phyloP scores from a whole-genome alignment of 768 basidiomycete genomes.

The Cystobasidiopsis lactophilus region DNA sequence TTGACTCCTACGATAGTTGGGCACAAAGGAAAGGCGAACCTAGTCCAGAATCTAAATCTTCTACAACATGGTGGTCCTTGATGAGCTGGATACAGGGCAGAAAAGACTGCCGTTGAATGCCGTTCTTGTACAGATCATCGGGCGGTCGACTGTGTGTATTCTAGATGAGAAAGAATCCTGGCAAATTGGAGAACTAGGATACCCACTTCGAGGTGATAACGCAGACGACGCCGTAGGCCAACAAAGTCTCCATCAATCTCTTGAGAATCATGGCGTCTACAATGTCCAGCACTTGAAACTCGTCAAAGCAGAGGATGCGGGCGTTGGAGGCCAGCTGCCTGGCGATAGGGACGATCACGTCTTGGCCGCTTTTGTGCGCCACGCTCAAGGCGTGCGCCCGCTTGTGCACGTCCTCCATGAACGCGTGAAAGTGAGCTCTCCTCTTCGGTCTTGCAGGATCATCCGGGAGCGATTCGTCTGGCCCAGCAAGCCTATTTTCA shows the following conservation, averaged over 20 bases:
- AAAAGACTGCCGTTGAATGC: conserved; percentile 87
- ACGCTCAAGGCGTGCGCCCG: conserved; percentile 64
- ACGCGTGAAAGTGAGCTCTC: conserved; percentile 91
- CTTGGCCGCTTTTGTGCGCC: conserved; percentile 41
- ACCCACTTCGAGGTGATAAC: conserved; percentile 93
- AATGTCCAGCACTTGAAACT: conserved; percentile 56
- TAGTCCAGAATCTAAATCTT: conserved; percentile 85
- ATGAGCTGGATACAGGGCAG: conserved; percentile 83
- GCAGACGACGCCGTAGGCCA: conserved; percentile 72
- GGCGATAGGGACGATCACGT: conserved; percentile 71
- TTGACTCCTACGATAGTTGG: conserved; percentile 6
- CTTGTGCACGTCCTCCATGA: conserved; percentile 98
- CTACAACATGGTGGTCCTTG: conserved; percentile 63
- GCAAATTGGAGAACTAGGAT: background rate
- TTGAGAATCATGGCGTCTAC: conserved; percentile 63
- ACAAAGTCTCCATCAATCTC: conserved; percentile 61
- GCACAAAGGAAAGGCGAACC: conserved; percentile 29
- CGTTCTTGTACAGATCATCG: conserved; percentile 93
- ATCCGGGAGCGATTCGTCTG: conserved; percentile 23
- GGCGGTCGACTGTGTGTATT: conserved; percentile 57
- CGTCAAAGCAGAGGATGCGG: conserved; percentile 78
- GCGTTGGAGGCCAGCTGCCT: conserved; percentile 66
- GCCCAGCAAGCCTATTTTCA: conserved; percentile 7
- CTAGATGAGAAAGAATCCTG: background rate
- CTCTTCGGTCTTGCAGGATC: conserved; percentile 44